These are phyloP conservation scores for Psilocybe tampanensis DNA, from an alignment of 768 basidiomycete genomes.

Conservation along the genomic window DNA sequence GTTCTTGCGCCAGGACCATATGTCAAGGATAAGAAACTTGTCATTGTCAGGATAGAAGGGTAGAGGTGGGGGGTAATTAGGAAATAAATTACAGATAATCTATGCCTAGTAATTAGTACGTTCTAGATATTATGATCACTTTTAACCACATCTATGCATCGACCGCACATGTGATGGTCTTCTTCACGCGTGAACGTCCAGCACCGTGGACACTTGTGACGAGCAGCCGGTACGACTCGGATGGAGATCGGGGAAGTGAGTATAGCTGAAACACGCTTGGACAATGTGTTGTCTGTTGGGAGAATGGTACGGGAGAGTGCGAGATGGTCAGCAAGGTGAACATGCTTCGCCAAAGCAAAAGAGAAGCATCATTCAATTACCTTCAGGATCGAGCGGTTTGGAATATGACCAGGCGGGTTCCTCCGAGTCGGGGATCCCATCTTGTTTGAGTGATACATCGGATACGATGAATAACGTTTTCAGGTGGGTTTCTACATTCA, in stretches of 20 bases:
- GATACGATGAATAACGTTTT: slow-evolving; percentile 85
- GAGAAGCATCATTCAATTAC: not conserved
- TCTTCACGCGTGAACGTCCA: slow-evolving; percentile 73
- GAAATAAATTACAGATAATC: no score
- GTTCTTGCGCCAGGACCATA: no score
- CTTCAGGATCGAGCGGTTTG: not conserved
- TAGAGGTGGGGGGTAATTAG: no score
- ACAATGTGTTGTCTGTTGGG: no score
- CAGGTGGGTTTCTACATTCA: slow-evolving; percentile 56
- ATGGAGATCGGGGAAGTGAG: slow-evolving; percentile 28
- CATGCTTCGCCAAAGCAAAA: no score
- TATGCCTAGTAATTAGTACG: no score
- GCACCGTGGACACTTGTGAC: slow-evolving; percentile 86
- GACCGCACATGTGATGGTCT: slow-evolving; percentile 58
- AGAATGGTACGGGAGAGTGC: no score
- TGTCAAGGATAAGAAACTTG: no score
- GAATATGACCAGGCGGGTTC: slow-evolving; percentile 5
- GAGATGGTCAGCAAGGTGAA: no score
- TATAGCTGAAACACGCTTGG: slow-evolving; percentile 25
- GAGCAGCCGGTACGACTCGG: slow-evolving; percentile 60
- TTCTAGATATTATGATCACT: not conserved
- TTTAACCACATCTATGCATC: slow-evolving; percentile 49
- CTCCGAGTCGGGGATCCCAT: slow-evolving; percentile 17
- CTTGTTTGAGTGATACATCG: slow-evolving; percentile 55
- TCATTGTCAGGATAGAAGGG: no score